phyloP scores from a whole-genome alignment of 2,329 filamentous ascomycete species.

The Cyclaneusma minus region DNA sequence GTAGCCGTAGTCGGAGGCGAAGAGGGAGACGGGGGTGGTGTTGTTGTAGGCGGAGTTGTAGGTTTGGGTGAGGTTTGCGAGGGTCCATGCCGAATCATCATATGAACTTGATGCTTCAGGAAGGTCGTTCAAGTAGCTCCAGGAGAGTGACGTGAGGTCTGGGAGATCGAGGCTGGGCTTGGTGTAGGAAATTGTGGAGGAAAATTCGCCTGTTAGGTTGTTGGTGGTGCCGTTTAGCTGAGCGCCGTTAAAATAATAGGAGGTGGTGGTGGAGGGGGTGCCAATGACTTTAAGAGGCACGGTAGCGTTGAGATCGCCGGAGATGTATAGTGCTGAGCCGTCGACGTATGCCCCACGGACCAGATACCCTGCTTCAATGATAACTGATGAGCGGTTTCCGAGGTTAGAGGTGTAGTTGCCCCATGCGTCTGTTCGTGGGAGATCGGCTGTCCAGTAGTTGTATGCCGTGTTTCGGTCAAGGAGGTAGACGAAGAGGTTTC shows the following conservation, averaged over 20 bases:
- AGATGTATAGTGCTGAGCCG: constrained; percentile 41
- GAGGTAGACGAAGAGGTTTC: constrained; percentile 15
- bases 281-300: constrained; percentile 54
- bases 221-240: constrained; percentile 22
- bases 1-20: constrained; percentile 59
- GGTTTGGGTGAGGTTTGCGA: constrained; percentile 39
- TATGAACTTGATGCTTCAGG: constrained; percentile 51
- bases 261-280: constrained; percentile 33
- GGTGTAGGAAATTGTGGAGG: constrained; percentile 32
- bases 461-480: constrained; percentile 50
- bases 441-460: constrained; percentile 50
- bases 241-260: constrained; percentile 45
- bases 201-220: constrained; percentile 29
- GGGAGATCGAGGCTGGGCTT: constrained; percentile 38
- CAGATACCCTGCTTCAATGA: constrained; percentile 49
- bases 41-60: constrained; percentile 50
- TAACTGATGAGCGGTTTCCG: constrained; percentile 28
- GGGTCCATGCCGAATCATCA: constrained; percentile 52
- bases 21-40: constrained; percentile 49
- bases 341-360: constrained; percentile 41
- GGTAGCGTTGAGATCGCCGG: constrained; percentile 58
- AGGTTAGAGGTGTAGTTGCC: constrained; percentile 16
- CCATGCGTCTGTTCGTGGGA: constrained; percentile 24
- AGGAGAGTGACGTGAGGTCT: constrained; percentile 39
- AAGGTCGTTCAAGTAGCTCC: constrained; percentile 56